These are phyloP conservation scores for Talaromyces stipitatus DNA, from an alignment of 495 filamentous ascomycete species.

Conservation along the genomic window DNA sequence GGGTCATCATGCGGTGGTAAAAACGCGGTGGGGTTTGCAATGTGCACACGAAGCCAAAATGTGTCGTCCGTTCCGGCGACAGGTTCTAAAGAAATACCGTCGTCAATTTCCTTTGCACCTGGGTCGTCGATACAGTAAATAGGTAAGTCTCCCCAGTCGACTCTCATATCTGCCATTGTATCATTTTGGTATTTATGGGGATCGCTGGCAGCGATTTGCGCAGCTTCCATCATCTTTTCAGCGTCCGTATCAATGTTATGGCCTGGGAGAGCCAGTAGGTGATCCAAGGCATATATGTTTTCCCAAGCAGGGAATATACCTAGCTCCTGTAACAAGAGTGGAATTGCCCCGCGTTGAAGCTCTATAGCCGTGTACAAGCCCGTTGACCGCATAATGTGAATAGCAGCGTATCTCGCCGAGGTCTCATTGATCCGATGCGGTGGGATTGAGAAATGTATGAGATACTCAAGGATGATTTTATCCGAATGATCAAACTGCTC, in stretches of 20 bases:
- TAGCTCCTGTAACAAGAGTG: constrained; percentile 76
- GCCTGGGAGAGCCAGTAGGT: constrained; percentile 55
- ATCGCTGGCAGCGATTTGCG: constrained; percentile 15
- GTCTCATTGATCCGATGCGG: constrained; percentile 43
- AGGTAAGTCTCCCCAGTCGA: constrained; percentile 59
- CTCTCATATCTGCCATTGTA: constrained; percentile 53
- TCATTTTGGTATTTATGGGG: constrained; percentile 23
- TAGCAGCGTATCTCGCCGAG: constrained; percentile 52
- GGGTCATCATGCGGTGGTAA: constrained; percentile 49
- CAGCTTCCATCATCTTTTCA: constrained; percentile 25
- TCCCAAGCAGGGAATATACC: constrained; percentile 80
- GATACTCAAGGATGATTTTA: constrained; percentile 55
- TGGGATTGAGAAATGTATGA: constrained; percentile 51
- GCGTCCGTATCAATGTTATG: constrained; percentile 29
- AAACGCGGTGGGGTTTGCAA: constrained; percentile 91
- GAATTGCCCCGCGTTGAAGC: constrained; percentile 48
- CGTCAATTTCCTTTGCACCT: constrained; percentile 73
- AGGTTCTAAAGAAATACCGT: constrained; percentile 74
- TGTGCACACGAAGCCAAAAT: constrained; percentile 82
- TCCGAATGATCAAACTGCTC: constrained; percentile 37
- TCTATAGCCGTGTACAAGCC: constrained; percentile 57
- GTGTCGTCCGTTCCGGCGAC: constrained; percentile 43
- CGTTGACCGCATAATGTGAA: constrained; percentile 63
- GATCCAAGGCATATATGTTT: constrained; percentile 54
- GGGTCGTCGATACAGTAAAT: constrained; percentile 81